These are phyloP conservation scores for Steccherinum ochraceum DNA, from an alignment of 768 basidiomycete genomes.

Conservation along the genomic window DNA sequence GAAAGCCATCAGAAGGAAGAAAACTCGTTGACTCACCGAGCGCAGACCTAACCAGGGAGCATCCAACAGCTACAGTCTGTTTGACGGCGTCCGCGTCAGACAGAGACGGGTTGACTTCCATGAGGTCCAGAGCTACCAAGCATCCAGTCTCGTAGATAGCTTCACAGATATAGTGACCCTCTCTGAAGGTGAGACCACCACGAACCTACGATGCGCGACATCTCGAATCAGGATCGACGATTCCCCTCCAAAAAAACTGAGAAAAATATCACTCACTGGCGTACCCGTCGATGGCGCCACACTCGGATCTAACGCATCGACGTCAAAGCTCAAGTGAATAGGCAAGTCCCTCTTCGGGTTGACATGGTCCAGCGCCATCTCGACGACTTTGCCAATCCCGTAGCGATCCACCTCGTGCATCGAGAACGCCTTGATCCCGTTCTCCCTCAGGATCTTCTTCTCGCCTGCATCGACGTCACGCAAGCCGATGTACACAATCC, in stretches of 20 bases:
- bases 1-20: neutral
- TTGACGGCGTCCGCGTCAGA: slow-evolving; percentile 66
- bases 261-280: slow-evolving; percentile 46
- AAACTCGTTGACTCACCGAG: slow-evolving; percentile 47
- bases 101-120: slow-evolving; percentile 98
- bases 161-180: slow-evolving; percentile 98
- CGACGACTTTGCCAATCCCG: slow-evolving; percentile 91
- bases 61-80: slow-evolving; percentile 88
- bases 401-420: slow-evolving; percentile 69
- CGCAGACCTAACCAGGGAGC: slow-evolving; percentile 77
- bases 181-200: slow-evolving; percentile 92
- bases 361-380: slow-evolving; percentile 94
- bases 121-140: slow-evolving; percentile 87
- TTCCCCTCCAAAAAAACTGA: no score
- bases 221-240: neutral
- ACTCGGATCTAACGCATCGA: slow-evolving; percentile 88
- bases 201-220: slow-evolving; percentile 49
- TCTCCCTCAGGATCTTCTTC: slow-evolving; percentile 79
- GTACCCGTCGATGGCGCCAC: slow-evolving; percentile 97
- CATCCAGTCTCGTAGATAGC: slow-evolving; percentile 88
- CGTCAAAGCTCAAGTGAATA: slow-evolving; percentile 95
- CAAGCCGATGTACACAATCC: slow-evolving; percentile 94
- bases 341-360: slow-evolving; percentile 80
- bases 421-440: slow-evolving; percentile 66
- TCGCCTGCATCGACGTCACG: slow-evolving; percentile 90